These are phyloP conservation scores for Pythium sp. DNA, from an alignment of 352 stramenopile species.

Conservation along the genomic window DNA sequence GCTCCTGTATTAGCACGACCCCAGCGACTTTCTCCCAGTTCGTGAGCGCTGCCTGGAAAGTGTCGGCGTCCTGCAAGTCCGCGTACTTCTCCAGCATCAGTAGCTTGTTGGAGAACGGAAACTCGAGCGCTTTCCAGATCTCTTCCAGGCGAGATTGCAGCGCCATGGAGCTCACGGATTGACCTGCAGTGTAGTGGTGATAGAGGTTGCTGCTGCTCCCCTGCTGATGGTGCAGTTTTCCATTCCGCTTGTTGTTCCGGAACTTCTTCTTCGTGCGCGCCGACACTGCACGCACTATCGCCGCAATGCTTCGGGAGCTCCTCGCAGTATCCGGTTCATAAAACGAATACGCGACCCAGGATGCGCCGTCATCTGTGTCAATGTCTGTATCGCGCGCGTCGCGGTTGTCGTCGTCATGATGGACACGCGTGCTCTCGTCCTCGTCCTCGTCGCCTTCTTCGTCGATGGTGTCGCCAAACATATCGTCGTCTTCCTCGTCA, in stretches of 20 bases:
- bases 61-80: slow-evolving; percentile 41
- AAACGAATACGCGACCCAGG: slow-evolving; percentile 3
- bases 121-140: slow-evolving; percentile 53
- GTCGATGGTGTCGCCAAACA: slow-evolving; percentile 20
- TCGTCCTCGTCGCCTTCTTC: slow-evolving; percentile 24
- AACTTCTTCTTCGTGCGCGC: slow-evolving; percentile 13
- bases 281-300: not conserved
- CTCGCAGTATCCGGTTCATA: slow-evolving; percentile 11
- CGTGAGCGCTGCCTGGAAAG: slow-evolving; percentile 33
- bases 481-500: slow-evolving; percentile 11
- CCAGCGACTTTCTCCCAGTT: slow-evolving; percentile 45
- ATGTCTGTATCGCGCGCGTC: slow-evolving; percentile 6
- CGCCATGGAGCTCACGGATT: slow-evolving; percentile 37
- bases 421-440: slow-evolving; percentile 12
- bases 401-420: slow-evolving; percentile 13
- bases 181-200: slow-evolving; percentile 18
- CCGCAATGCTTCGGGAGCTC: slow-evolving; percentile 24
- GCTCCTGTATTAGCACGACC: slow-evolving; percentile 46
- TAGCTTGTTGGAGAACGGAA: slow-evolving; percentile 60
- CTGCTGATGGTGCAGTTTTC: slow-evolving; percentile 18
- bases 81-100: slow-evolving; percentile 67
- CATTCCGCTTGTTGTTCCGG: slow-evolving; percentile 15
- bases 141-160: slow-evolving; percentile 56
- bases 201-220: slow-evolving; percentile 23
- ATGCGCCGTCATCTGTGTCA: slow-evolving; percentile 12